Base-by-base conservation (phyloP, 2,329 filamentous ascomycete genomes). In the Lecanicillium sp. region DNA sequence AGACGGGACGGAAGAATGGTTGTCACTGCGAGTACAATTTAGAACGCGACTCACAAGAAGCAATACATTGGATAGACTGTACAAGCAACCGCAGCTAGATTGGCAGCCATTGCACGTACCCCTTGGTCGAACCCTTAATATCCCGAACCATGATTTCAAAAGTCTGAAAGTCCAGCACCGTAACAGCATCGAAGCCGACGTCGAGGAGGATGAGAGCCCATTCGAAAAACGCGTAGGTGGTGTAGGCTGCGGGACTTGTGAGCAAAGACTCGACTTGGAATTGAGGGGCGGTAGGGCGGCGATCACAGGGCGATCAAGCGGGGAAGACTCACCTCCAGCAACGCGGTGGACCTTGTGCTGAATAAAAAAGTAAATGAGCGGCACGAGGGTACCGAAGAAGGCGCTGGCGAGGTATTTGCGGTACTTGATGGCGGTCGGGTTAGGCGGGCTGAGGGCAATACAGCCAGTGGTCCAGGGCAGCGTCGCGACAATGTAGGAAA, bases 31-130 rank as follows among this genome's bases (percentile, higher is more conserved):
- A 49, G 46, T 30, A 13, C 47, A 31, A 45, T 47, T 72, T 69
- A 71, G 66, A 71, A 59, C 39, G 36, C 29, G 36, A 46, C 41
- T 49, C 50, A 43, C 48, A 45, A 40, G 38, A 50, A 49, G 42
- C 43, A 52, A 41, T 58, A 46, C 59, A 55, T 59, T 55, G 50
- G 54, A 50, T 54, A 46, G 42, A 44, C 40, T 53, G 51, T 44
- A 56, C 52, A 57, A 55, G 58, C 57, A 46, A 57, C 48, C 52
- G 51, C 54, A 47, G 57, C 77, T 89, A 96, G 71, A 79, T 87
- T 52, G 90, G 90, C 76, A 96, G 88, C 84, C 84, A 84, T 69
- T 81, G 79, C 69, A 98, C 92, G 77, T 98, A 98, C 92, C 90
- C 89, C 86, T 90, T 89, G 72, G 85, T 92, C 57, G 82, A 67